phyloP scores from a whole-genome alignment of 176 grass and related monocot species.

The Avena insularis region DNA sequence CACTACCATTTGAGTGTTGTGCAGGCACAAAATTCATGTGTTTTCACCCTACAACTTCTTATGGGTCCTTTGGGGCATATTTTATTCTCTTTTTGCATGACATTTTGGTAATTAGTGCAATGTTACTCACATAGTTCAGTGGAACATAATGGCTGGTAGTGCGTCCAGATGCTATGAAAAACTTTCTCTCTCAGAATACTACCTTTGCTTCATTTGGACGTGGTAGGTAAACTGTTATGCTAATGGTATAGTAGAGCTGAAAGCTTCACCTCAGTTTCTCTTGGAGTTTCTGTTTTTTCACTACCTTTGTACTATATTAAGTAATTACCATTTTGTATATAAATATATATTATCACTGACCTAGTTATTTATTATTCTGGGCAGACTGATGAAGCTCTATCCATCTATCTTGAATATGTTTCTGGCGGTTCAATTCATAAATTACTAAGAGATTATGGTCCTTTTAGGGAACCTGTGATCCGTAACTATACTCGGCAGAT shows the following conservation, averaged over 20 bases:
- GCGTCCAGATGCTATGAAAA: not conserved
- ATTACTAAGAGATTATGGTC: constrained; percentile 88
- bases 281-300: not conserved
- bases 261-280: not conserved
- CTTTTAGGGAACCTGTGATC: constrained; percentile 85
- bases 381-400: constrained; percentile 76
- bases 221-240: not conserved
- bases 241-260: not conserved
- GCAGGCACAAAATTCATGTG: not conserved
- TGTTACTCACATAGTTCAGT: not conserved
- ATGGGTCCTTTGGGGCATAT: not conserved
- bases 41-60: not conserved
- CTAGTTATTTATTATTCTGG: constrained; percentile 32
- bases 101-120: not conserved
- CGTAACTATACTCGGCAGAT: constrained; percentile 86
- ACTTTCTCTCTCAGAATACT: constrained; percentile 1
- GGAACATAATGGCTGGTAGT: not conserved
- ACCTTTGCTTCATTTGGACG: not conserved
- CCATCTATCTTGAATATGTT: constrained; percentile 90
- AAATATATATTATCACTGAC: constrained; percentile 34
- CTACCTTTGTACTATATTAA: not conserved
- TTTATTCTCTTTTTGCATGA: not conserved
- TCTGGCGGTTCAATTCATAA: constrained; percentile 97
- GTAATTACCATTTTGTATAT: constrained; percentile 10
- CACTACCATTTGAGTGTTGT: constrained; percentile 4